Base-by-base conservation (phyloP, 352 stramenopile genomes). In the Phytophthora macrochlamydospora region DNA sequence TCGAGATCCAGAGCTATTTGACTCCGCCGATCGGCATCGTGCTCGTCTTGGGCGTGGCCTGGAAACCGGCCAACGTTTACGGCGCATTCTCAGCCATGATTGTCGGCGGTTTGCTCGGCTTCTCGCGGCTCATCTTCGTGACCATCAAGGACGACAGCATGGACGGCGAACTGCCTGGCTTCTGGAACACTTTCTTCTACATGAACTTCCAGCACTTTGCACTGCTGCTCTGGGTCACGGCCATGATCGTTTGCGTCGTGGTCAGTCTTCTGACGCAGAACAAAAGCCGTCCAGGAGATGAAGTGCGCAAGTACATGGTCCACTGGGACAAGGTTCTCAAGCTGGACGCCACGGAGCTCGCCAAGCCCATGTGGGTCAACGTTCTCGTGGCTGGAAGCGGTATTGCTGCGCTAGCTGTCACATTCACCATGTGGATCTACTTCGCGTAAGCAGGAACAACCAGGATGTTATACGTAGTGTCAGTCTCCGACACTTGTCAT, bases 141-240 rank as follows among this genome's bases (percentile, higher is more conserved):
- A 83, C 74, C 18, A 82, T 81, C 46, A 81, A 83, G 50, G 71
- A 79, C 35, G 69, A 85, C 52, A 68, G 51, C 44, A 71, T 78
- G 55, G 69, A 81, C 31, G 77, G 74, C 45, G 57, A 78, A 12
- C 66, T 84, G n/a, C 72, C 78, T 4, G 55, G 18, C 11, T 56
- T 85, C 14, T 58, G 71, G 42, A 76, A 91, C 57, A 71, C 68
- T 0, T 91, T 88, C 51, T 88, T 88, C 58, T 85, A 86, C 69
- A 85, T 91, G 71, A 85, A 89, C 65, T 91, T 91, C 60, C 73
- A 87, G 66, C 79, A 89, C 65, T 90, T 87, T 62, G 78, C 81
- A 2, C 69, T 84, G 65, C 45, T 91, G 48, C 67, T 87, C 43
- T 89, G 77, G 79, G 56, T 81, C 55, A 80, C 70, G 12, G 64